Evolutionary conservation across 768 basidiomycete species (phyloP).

Genomic region (Tylopilus plumbeoviolaceoides): DNA sequence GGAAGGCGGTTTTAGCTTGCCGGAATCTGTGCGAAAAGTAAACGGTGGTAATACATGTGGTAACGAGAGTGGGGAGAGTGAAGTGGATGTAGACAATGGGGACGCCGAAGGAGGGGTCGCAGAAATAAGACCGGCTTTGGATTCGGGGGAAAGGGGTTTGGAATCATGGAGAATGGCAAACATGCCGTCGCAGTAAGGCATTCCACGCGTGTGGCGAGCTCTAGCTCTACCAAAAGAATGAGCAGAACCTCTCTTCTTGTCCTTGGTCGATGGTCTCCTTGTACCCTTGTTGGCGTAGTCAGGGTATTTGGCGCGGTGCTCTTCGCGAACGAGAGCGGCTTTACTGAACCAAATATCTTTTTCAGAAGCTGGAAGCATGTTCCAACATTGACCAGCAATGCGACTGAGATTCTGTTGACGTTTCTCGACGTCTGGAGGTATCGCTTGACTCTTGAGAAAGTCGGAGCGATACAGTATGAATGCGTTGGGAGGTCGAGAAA

Average conservation of each 20-base stretch:
- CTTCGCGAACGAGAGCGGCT: conserved; percentile 25
- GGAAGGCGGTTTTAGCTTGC: neutral
- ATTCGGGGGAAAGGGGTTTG: conserved; percentile 1
- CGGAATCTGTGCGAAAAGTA: conserved; percentile 4
- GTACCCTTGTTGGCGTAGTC: conserved; percentile 24
- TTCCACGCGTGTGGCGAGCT: conserved; percentile 23
- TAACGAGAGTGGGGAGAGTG: conserved; percentile 14
- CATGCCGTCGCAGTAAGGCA: conserved; percentile 12
- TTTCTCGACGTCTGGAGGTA: conserved; percentile 43
- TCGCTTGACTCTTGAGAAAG: conserved; percentile 39
- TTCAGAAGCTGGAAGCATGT: conserved; percentile 34
- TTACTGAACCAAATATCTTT: conserved; percentile 34
- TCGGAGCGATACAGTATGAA: conserved; percentile 57
- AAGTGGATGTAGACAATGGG: conserved; percentile 4
- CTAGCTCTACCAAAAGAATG: conserved; percentile 32
- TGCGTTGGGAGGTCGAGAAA: conserved; percentile 51
- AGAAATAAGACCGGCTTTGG: conserved; percentile 1
- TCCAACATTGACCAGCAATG: conserved; percentile 53
- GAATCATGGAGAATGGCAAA: conserved; percentile 10
- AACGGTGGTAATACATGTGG: conserved; percentile 16
- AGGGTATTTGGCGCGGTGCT: conserved; percentile 29
- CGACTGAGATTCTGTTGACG: conserved; percentile 54
- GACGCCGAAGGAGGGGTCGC: neutral
- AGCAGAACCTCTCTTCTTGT: conserved; percentile 30
- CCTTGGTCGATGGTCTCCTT: conserved; percentile 10